These are phyloP conservation scores for Backusella tuberculispora DNA, from an alignment of 192 early-diverging fungal species.

Conservation along the genomic window DNA sequence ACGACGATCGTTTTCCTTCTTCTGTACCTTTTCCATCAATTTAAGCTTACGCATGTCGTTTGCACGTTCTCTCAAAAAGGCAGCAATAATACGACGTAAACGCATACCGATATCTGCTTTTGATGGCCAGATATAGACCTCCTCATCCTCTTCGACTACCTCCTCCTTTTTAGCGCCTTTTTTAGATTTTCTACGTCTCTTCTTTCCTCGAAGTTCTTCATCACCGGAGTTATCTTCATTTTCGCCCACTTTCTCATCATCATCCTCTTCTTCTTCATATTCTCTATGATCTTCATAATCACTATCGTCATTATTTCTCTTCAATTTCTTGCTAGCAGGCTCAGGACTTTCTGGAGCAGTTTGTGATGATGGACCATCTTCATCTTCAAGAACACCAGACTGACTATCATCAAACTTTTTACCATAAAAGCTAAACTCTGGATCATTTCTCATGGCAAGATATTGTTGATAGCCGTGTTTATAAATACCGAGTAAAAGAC, in stretches of 20 bases:
- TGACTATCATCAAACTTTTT: constrained; percentile 53
- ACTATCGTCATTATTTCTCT: constrained; percentile 8
- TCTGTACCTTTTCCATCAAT: constrained; percentile 45
- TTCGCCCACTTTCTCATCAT: constrained; percentile 31
- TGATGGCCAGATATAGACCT: constrained; percentile 60
- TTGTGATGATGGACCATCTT: constrained; percentile 24
- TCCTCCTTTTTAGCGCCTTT: neutral
- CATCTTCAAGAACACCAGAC: constrained; percentile 42
- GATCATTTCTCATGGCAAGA: constrained; percentile 53
- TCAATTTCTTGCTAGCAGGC: neutral
- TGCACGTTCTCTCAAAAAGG: constrained; percentile 55
- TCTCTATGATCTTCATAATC: constrained; percentile 1
- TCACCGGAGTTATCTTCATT: constrained; percentile 44
- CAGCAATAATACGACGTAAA: constrained; percentile 59
- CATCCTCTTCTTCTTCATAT: constrained; percentile 14
- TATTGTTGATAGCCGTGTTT: constrained; percentile 78
- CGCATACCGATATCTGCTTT: constrained; percentile 67
- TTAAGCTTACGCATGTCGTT: constrained; percentile 47
- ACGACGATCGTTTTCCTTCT: constrained; percentile 41
- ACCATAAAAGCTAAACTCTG: constrained; percentile 58
- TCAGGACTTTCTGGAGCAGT: neutral
- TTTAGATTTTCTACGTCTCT: neutral
- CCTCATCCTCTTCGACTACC: constrained; percentile 12
- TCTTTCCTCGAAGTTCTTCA: constrained; percentile 23
- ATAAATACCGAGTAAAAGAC: constrained; percentile 76